Percentiles rank a stretch among this genome's conserved stretches.
Evolutionary conservation across 306 rosid species (phyloP).

Genomic region (Cajanus cajan): DNA sequence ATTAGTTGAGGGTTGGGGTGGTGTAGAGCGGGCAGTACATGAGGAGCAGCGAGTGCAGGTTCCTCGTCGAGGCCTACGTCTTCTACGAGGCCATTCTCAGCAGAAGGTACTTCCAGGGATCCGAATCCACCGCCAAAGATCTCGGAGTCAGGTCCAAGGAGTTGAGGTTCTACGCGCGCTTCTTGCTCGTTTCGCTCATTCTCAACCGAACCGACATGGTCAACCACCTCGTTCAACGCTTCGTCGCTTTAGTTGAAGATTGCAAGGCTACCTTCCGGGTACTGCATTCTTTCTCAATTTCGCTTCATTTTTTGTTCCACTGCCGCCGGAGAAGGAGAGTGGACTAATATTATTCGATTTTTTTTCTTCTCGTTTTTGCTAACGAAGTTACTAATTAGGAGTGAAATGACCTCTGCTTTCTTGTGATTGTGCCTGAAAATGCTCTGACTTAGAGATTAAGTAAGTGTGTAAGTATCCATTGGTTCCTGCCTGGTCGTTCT

Average conservation of each 20-base stretch:
- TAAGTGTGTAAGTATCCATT: conserved; percentile 25
- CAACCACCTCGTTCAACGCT: conserved; percentile 63
- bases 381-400: conserved; percentile 17
- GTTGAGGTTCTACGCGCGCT: conserved; percentile 87
- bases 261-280: conserved; percentile 78
- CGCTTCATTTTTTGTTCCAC: not conserved
- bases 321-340: not conserved
- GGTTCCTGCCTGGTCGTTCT: not conserved
- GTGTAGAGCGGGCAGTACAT: conserved; percentile 91
- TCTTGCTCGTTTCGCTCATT: conserved; percentile 77
- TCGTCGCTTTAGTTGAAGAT: conserved; percentile 76
- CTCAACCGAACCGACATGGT: conserved; percentile 78
- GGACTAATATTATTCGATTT: not conserved
- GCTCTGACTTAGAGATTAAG: not conserved
- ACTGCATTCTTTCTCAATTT: conserved; percentile 19
- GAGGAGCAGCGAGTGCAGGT: conserved; percentile 87
- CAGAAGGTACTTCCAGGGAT: conserved; percentile 82
- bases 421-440: not conserved
- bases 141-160: conserved; percentile 85
- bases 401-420: not conserved
- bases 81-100: conserved; percentile 94
- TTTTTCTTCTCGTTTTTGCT: not conserved
- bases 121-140: conserved; percentile 63
- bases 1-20: too few species aligned
- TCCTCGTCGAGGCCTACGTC: conserved; percentile 81